Conservation (phyloP, 345 rosid genomes). For the Crucihimalaya himalaica region DNA sequence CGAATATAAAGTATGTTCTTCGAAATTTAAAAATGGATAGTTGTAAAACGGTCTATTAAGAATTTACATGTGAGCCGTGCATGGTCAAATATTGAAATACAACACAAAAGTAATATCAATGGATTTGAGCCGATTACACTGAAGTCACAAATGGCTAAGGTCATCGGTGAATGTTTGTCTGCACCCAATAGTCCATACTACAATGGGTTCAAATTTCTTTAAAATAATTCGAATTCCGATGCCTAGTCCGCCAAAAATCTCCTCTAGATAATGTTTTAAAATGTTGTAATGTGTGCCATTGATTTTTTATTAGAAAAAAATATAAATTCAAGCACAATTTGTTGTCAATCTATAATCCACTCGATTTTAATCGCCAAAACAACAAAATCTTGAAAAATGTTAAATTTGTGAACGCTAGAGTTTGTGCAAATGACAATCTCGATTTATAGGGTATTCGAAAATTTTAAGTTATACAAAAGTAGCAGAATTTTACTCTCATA, state of each 20-base stretch:
- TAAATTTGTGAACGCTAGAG: background rate
- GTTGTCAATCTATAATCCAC: background rate
- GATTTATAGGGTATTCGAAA: background rate
- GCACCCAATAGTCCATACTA: conserved; percentile 25
- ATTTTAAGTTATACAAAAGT: background rate
- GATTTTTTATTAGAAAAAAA: background rate
- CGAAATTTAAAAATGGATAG: background rate
- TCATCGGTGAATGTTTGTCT: conserved; percentile 19
- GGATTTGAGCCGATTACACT: background rate
- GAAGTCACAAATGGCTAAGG: conserved; percentile 17
- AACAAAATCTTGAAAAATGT: background rate
- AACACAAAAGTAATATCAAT: background rate
- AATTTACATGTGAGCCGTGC: background rate
- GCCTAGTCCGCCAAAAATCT: conserved; percentile 3
- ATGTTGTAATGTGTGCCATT: conserved; percentile 34
- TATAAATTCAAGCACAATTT: background rate
- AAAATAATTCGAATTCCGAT: background rate
- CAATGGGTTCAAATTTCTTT: conserved; percentile 24
- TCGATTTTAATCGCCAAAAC: background rate
- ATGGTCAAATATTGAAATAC: conserved; percentile 14
- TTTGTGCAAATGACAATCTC: background rate
- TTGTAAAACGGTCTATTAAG: background rate
- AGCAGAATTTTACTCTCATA: background rate
- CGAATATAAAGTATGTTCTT: background rate
- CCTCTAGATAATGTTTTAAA: background rate